Evolutionary conservation across 352 stramenopile species (phyloP).

Genomic region (Phytopythium kandeliae): DNA sequence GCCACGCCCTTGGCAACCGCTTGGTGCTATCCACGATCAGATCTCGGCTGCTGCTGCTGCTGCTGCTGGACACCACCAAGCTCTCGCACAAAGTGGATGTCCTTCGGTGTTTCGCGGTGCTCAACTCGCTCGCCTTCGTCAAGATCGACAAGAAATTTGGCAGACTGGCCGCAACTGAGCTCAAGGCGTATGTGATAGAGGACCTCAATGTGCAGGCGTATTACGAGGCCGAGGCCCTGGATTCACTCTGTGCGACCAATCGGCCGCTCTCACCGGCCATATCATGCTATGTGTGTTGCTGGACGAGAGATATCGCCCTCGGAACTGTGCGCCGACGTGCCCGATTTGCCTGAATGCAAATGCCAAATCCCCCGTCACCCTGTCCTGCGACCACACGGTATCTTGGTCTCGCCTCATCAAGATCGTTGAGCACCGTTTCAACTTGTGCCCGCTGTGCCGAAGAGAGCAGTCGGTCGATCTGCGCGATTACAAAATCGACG

Average conservation of each 20-base stretch:
- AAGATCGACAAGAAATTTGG: constrained; percentile 85
- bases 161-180: constrained; percentile 26
- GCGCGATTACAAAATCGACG: constrained; percentile 76
- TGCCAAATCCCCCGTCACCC: constrained; percentile 62
- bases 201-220: constrained; percentile 59
- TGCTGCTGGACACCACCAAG: constrained; percentile 52
- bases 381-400: constrained; percentile 68
- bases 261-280: constrained; percentile 42
- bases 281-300: constrained; percentile 69
- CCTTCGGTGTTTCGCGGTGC: constrained; percentile 68
- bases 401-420: constrained; percentile 77
- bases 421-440: constrained; percentile 60
- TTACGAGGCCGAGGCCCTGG: constrained; percentile 51
- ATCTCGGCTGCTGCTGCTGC: constrained; percentile 41
- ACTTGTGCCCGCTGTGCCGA: constrained; percentile 66
- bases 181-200: constrained; percentile 36
- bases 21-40: constrained; percentile 54
- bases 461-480: constrained; percentile 69
- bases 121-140: constrained; percentile 73
- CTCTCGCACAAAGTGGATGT: constrained; percentile 59
- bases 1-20: constrained; percentile 31
- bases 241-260: constrained; percentile 45
- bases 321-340: constrained; percentile 39
- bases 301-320: constrained; percentile 56
- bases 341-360: constrained; percentile 59